phyloP scores from a whole-genome alignment of 1,284 basidiomycete species.

The Moniliophthora roreri region DNA sequence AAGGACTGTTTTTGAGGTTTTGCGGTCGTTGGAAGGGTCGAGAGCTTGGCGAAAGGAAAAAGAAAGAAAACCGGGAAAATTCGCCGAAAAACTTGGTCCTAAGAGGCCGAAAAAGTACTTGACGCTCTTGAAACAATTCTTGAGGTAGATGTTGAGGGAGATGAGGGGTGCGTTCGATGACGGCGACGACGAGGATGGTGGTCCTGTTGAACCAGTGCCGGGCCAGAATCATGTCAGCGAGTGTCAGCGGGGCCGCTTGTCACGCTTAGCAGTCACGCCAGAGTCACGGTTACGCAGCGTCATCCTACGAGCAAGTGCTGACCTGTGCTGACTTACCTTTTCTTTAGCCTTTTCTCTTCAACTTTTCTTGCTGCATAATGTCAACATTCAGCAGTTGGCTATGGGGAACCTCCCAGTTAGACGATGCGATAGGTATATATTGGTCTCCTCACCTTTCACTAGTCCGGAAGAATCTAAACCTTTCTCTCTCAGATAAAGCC shows the following conservation, averaged over 20 bases:
- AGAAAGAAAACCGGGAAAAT: constrained; percentile 2
- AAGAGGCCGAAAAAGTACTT: neutral
- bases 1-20: neutral
- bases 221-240: too few relatives aligned
- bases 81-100: neutral
- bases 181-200: constrained; percentile 12
- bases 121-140: neutral
- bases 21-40: neutral
- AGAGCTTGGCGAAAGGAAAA: neutral
- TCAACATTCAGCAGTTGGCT: constrained; percentile 50
- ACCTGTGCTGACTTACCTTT: neutral
- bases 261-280: neutral
- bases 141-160: neutral
- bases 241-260: constrained; percentile 7
- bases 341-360: neutral
- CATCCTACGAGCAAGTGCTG: neutral
- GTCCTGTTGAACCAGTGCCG: constrained; percentile 11
- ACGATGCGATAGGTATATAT: constrained; percentile 53
- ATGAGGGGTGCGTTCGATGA: constrained; percentile 3
- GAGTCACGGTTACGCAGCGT: constrained; percentile 1
- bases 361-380: constrained; percentile 26
- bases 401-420: constrained; percentile 58
- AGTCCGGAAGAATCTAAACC: neutral
- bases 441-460: constrained; percentile 14
- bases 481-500: constrained; percentile 68